These are phyloP conservation scores for Ceratobasidium sp. DNA, from an alignment of 1,284 basidiomycete genomes.

Conservation along the genomic window DNA sequence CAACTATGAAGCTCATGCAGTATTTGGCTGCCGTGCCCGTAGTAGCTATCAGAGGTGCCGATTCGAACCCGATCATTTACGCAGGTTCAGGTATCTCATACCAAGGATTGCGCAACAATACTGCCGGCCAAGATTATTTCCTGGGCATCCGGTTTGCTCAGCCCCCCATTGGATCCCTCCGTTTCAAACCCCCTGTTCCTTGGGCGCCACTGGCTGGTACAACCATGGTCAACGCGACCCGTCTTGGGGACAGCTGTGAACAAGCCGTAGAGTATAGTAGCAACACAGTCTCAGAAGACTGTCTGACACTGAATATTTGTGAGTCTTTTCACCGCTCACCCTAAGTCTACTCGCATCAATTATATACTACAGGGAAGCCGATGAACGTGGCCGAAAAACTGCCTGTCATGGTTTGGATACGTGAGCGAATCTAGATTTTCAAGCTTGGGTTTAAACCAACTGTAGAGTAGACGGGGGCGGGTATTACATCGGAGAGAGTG, in stretches of 20 bases:
- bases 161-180: conserved; percentile 36
- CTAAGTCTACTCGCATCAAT: conserved; percentile 41
- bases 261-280: background rate
- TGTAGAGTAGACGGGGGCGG: conserved; percentile 52
- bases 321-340: conserved; percentile 50
- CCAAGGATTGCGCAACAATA: conserved; percentile 13
- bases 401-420: conserved; percentile 51
- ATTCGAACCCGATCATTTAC: background rate
- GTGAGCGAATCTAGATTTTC: conserved; percentile 8
- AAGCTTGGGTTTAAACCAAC: background rate
- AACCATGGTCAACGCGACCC: conserved; percentile 1
- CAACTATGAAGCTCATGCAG: background rate
- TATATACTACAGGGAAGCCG: conserved; percentile 13
- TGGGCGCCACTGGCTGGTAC: background rate
- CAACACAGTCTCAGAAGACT: conserved; percentile 50
- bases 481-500: conserved; percentile 41
- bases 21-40: background rate
- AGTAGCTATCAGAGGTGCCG: background rate
- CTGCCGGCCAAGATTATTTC: conserved; percentile 39
- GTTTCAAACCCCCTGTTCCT: conserved; percentile 15
- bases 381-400: conserved; percentile 40
- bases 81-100: background rate
- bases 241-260: background rate
- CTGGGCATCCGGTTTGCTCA: conserved; percentile 40
- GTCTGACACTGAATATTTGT: conserved; percentile 53